Conservation (phyloP, 192 early-diverging fungal genomes). For the Gryganskiella cystojenkinii region DNA sequence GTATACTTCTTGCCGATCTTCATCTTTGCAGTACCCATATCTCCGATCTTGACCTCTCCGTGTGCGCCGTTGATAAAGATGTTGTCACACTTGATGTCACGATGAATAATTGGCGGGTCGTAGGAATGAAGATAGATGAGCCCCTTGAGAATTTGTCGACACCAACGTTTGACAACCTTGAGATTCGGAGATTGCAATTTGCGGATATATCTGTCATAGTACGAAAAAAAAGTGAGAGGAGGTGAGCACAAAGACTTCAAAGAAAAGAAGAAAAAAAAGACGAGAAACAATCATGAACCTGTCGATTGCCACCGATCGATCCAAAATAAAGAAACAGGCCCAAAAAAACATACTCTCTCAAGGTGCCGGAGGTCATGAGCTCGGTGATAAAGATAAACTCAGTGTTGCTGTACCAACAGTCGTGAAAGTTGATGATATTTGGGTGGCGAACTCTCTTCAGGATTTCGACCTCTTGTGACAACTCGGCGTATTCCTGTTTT, state of each 20-base stretch:
- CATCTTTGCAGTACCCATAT: slow-evolving; percentile 90
- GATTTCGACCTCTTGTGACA: slow-evolving; percentile 82
- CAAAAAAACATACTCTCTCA: slow-evolving; percentile 68
- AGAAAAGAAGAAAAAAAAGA: not conserved
- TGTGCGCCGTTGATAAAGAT: slow-evolving; percentile 89
- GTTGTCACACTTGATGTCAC: slow-evolving; percentile 88
- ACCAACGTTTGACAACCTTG: slow-evolving; percentile 85
- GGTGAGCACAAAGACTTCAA: not conserved
- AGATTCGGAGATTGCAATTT: slow-evolving; percentile 77
- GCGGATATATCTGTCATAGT: slow-evolving; percentile 67
- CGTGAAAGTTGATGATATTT: slow-evolving; percentile 86
- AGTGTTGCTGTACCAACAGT: slow-evolving; percentile 77
- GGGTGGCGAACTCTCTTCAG: slow-evolving; percentile 82
- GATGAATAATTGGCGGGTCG: slow-evolving; percentile 84
- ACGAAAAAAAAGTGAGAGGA: slow-evolving; percentile 3
- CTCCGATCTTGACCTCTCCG: slow-evolving; percentile 87
- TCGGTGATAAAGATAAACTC: slow-evolving; percentile 88
- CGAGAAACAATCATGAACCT: not conserved
- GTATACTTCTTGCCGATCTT: slow-evolving; percentile 88
- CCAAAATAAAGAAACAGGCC: not conserved
- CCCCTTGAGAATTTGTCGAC: slow-evolving; percentile 81
- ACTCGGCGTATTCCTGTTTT: slow-evolving; percentile 75
- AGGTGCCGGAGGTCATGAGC: slow-evolving; percentile 87
- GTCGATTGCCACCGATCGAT: not conserved
- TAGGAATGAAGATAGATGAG: slow-evolving; percentile 81